These are phyloP conservation scores for Tripidium arundinaceum DNA, from an alignment of 202 grass and related monocot species.

Conservation along the genomic window DNA sequence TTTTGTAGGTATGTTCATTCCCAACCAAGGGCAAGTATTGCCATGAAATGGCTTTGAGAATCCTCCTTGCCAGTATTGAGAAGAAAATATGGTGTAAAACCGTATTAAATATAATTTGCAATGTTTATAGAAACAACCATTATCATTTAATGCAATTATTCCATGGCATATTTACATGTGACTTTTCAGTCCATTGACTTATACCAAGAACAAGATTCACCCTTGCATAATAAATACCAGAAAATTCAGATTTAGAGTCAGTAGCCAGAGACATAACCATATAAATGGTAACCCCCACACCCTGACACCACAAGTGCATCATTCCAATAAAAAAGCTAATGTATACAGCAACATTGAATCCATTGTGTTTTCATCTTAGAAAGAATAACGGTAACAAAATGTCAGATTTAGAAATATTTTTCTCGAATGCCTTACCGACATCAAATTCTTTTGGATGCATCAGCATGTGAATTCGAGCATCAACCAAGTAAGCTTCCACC, in stretches of 20 bases:
- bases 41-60: constrained; percentile 99
- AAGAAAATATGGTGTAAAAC: not conserved
- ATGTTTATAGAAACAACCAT: constrained; percentile 2
- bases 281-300: not conserved
- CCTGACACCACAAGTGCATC: not conserved
- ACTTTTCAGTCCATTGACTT: not conserved
- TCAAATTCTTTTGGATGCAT: constrained; percentile 99
- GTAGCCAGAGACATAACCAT: not conserved
- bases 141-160: constrained; percentile 7
- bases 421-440: constrained; percentile 52
- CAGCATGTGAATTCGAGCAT: constrained; percentile 97
- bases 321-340: constrained; percentile 3
- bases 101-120: constrained; percentile 2
- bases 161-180: not conserved
- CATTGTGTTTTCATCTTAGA: not conserved
- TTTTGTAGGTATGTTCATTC: constrained; percentile 81
- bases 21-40: constrained; percentile 92
- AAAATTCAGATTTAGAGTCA: constrained; percentile 11
- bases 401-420: constrained; percentile 8
- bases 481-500: constrained; percentile 85
- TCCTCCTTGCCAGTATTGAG: constrained; percentile 89
- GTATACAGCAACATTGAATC: not conserved
- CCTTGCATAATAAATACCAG: constrained; percentile 1
- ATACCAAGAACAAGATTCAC: not conserved
- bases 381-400: not conserved